Percentiles rank a stretch among this genome's conserved stretches.
phyloP scores from a whole-genome alignment of 2,329 filamentous ascomycete genomes.

The Hyphodiscus sp. region DNA sequence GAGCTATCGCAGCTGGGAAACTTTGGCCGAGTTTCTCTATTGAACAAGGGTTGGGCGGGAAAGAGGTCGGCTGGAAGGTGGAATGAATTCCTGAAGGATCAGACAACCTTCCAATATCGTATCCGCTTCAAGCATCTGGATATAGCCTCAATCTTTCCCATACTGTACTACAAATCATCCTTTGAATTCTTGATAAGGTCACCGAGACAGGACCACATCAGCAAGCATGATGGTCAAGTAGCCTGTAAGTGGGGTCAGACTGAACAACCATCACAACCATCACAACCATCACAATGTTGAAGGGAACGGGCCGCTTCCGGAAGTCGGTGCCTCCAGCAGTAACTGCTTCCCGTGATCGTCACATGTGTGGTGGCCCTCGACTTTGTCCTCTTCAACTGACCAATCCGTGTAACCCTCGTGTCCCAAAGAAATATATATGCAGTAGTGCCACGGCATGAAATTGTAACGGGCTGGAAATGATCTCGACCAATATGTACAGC shows the following conservation, averaged over 20 bases:
- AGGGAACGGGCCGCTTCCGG: slow-evolving; percentile 17
- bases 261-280: neutral
- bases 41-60: neutral
- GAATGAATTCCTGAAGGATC: neutral
- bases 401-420: slow-evolving; percentile 23
- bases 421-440: slow-evolving; percentile 22
- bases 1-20: neutral
- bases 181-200: too few relatives aligned
- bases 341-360: slow-evolving; percentile 24
- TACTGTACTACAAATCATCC: too few relatives aligned
- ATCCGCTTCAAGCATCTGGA: neutral
- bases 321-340: slow-evolving; percentile 9
- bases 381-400: slow-evolving; percentile 6
- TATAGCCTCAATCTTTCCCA: slow-evolving; percentile 18
- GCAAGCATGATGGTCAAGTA: neutral
- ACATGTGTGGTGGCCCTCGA: slow-evolving; percentile 15
- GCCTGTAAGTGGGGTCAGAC: slow-evolving; percentile 1
- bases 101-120: neutral
- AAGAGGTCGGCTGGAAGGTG: neutral
- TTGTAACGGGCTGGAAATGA: neutral
- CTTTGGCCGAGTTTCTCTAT: neutral
- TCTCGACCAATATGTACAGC: neutral
- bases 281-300: neutral
- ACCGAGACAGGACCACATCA: slow-evolving; percentile 4
- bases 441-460: neutral